These are phyloP conservation scores for Ganoderma lucidum DNA, from an alignment of 1,284 basidiomycete species.

Conservation along the genomic window DNA sequence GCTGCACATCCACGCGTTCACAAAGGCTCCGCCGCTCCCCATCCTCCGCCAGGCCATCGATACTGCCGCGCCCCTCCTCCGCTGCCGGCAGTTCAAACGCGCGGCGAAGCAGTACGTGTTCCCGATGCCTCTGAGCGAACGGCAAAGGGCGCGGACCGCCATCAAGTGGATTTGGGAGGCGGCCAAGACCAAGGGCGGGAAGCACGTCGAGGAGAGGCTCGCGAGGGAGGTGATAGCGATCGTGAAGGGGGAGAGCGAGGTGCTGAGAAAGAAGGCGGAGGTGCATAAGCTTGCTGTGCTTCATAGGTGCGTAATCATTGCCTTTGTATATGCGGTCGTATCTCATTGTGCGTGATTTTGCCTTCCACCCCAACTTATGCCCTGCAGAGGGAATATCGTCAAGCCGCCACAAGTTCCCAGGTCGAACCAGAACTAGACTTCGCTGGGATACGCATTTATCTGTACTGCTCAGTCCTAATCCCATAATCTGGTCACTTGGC, in stretches of 20 bases:
- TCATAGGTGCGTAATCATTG: not conserved
- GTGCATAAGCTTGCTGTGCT: slow-evolving; percentile 40
- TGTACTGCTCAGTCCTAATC: not conserved
- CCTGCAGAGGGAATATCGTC: slow-evolving; percentile 1
- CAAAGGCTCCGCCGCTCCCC: slow-evolving; percentile 78
- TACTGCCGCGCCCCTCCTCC: slow-evolving; percentile 72
- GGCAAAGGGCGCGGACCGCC: slow-evolving; percentile 74
- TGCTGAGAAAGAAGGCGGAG: not conserved
- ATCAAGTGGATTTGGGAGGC: slow-evolving; percentile 74
- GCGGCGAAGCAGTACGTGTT: slow-evolving; percentile 69
- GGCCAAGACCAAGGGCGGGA: slow-evolving; percentile 60
- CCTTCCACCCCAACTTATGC: not conserved
- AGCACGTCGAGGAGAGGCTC: slow-evolving; percentile 68
- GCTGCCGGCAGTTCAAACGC: slow-evolving; percentile 56
- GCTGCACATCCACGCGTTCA: slow-evolving; percentile 76
- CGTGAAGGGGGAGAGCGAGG: slow-evolving; percentile 54
- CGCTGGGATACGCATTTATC: not conserved
- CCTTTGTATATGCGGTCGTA: not conserved
- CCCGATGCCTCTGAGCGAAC: slow-evolving; percentile 79
- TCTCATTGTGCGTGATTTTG: not conserved
- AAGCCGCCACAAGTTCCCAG: slow-evolving; percentile 1
- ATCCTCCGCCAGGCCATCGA: slow-evolving; percentile 77
- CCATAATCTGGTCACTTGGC: not conserved
- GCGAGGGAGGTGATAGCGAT: slow-evolving; percentile 79
- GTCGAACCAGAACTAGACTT: not conserved